Conservation (phyloP, 78 protist genomes). For the Dictyostelium firmibasis region DNA sequence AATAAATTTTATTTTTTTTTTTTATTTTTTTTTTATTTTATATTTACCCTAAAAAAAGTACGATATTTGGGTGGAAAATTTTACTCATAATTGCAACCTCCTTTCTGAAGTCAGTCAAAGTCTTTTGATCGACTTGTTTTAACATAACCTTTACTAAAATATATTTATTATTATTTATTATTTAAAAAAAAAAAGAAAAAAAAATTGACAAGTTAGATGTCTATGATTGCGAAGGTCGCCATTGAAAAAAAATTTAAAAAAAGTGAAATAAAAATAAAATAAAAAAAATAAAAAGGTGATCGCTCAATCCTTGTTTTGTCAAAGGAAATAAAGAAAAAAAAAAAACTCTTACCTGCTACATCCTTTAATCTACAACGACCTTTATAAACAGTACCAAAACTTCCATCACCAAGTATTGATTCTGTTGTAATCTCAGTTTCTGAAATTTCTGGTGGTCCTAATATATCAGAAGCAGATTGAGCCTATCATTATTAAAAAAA, state of each 20-base stretch:
- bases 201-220: no score
- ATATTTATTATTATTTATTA: no score
- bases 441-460: conserved; percentile 70
- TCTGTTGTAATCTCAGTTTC: conserved; percentile 57
- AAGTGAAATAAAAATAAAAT: not conserved
- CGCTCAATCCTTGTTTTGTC: not conserved
- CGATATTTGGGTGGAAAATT: conserved; percentile 86
- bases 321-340: not conserved
- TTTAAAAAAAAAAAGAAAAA: no score
- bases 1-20: no score
- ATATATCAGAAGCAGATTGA: conserved; percentile 16
- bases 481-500: not conserved
- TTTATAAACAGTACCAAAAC: conserved; percentile 82
- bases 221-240: not conserved
- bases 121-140: conserved; percentile 80
- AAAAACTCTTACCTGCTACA: conserved; percentile 49
- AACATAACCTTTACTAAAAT: conserved; percentile 76
- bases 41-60: conserved; percentile 78
- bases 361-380: conserved; percentile 74
- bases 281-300: not conserved
- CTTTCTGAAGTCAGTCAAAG: conserved; percentile 77
- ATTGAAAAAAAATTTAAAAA: not conserved
- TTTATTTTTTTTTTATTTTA: not conserved
- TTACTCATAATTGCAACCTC: conserved; percentile 88
- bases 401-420: conserved; percentile 70